Evolutionary conservation across 2,329 filamentous ascomycete species (phyloP).

Genomic region (Trichoderma pleuroti): DNA sequence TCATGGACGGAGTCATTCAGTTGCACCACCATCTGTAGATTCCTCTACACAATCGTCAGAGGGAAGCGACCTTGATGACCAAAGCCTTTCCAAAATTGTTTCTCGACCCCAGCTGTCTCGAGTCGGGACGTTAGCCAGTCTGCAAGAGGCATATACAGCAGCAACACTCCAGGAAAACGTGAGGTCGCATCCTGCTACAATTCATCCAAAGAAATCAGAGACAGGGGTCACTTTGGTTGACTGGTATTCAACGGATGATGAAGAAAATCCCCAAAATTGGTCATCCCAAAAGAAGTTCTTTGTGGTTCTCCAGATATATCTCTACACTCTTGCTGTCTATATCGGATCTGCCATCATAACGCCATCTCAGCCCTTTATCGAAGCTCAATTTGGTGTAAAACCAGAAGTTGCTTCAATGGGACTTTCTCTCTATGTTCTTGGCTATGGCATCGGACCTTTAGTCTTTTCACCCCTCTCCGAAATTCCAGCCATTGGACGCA

Average conservation of each 20-base stretch:
- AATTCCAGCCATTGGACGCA: conserved; percentile 10
- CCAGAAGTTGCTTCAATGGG: conserved; percentile 9
- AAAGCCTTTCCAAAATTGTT: neutral
- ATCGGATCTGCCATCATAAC: conserved; percentile 14
- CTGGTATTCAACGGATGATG: conserved; percentile 17
- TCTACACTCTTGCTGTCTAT: conserved; percentile 1
- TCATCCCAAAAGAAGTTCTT: conserved; percentile 4
- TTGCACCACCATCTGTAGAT: neutral
- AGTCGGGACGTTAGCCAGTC: neutral
- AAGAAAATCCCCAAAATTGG: conserved; percentile 19
- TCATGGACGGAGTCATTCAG: neutral
- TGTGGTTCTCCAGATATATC: conserved; percentile 6
- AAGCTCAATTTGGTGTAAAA: neutral
- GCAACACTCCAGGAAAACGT: neutral
- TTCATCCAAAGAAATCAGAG: neutral
- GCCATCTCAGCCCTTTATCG: neutral
- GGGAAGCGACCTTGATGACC: neutral
- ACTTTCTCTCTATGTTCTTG: conserved; percentile 6
- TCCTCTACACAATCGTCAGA: neutral
- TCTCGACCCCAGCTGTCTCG: neutral
- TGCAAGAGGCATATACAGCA: neutral
- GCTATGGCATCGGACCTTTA: neutral
- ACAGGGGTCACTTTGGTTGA: conserved; percentile 13
- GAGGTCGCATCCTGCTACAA: neutral
- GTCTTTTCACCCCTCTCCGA: neutral